Percentiles rank a stretch among this genome's conserved stretches.
These are phyloP conservation scores for Peterozyma xylosa DNA, from an alignment of 805 yeast genomes.

Conservation along the genomic window DNA sequence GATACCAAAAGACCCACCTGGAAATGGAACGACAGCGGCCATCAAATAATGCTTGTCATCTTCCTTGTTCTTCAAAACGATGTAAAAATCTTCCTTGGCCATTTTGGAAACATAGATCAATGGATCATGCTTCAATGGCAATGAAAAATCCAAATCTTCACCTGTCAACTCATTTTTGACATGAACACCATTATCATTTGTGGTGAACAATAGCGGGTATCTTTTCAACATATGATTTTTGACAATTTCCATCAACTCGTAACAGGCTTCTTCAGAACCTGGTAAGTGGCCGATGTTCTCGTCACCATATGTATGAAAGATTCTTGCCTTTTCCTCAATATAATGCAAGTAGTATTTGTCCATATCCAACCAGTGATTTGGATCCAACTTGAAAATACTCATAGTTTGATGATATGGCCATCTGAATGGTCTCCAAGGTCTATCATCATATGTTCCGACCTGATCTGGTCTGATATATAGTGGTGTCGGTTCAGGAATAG, in stretches of 20 bases:
- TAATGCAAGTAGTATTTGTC: slow-evolving; percentile 67
- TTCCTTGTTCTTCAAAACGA: slow-evolving; percentile 43
- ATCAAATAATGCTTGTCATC: slow-evolving; percentile 55
- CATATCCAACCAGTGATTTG: slow-evolving; percentile 76
- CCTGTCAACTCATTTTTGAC: slow-evolving; percentile 55
- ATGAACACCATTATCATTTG: slow-evolving; percentile 38
- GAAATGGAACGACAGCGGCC: slow-evolving; percentile 75
- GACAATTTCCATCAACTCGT: slow-evolving; percentile 58
- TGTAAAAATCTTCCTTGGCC: slow-evolving; percentile 72
- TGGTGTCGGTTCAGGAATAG: slow-evolving; percentile 45
- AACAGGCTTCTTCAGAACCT: slow-evolving; percentile 51
- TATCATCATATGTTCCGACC: slow-evolving; percentile 56
- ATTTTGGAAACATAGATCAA: slow-evolving; percentile 53
- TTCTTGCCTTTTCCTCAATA: slow-evolving; percentile 53
- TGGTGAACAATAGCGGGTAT: slow-evolving; percentile 57
- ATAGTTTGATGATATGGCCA: slow-evolving; percentile 79
- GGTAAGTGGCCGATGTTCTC: slow-evolving; percentile 63
- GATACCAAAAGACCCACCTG: slow-evolving; percentile 71
- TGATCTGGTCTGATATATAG: slow-evolving; percentile 60
- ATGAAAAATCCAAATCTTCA: slow-evolving; percentile 52
- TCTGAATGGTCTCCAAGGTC: slow-evolving; percentile 78
- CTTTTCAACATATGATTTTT: slow-evolving; percentile 51
- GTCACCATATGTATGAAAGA: slow-evolving; percentile 49
- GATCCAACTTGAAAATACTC: slow-evolving; percentile 65
- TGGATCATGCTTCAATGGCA: slow-evolving; percentile 59